Evolutionary conservation across 805 yeast species (phyloP), one percentile per base, ranked within the genome.

Genomic region (Lachancea waltii): DNA sequence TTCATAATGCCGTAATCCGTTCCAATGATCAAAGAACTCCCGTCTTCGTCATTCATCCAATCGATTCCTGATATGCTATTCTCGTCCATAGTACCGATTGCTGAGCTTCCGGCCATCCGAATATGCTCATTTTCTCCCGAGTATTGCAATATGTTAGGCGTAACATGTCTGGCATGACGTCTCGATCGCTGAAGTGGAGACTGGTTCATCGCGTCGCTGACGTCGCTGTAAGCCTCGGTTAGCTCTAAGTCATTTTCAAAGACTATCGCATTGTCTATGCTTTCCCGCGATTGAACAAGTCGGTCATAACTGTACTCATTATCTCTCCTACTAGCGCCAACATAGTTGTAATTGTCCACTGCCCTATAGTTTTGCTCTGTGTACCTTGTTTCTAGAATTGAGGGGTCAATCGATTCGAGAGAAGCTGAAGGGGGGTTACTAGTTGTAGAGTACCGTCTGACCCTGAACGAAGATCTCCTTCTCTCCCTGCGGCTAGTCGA

Each of bases 1-100:
- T 70, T 67, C 32, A 79, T 67, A 15, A 85, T 63, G 1, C 94
- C 94, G 30, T 72, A 75, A 42, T 76, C 79, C 36, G 77, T 70
- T 1, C 85, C 89, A 24, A 81, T 73, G 5, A 76, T 63, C 26
- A 81, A 55, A 25, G 70, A 66, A 14, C 75, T 67, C 1, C 79
- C 79, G 7, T 72, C 68, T 13, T 58, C 56, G 44, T 68, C 70
- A 32, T 67, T 68, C 32, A 72, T 58, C 72, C 83, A 72, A 40
- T 76, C 80, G 41, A 81, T 53, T 1, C 89, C 89, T 13, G 75
- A 65, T 7, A 81, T 70, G 42, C 77, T 81, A 45, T 63, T 64
- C 42, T 69, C 75, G 27, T 55, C 60, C 2, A 45, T 43, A 13
- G 49, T 42, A 23, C 47, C 51, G 7, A 16, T 36, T 11, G 38